Evolutionary conservation across 768 basidiomycete genomes (phyloP), one percentile per base, ranked within the genome.

Genomic region (Pleurotus cornucopiae): DNA sequence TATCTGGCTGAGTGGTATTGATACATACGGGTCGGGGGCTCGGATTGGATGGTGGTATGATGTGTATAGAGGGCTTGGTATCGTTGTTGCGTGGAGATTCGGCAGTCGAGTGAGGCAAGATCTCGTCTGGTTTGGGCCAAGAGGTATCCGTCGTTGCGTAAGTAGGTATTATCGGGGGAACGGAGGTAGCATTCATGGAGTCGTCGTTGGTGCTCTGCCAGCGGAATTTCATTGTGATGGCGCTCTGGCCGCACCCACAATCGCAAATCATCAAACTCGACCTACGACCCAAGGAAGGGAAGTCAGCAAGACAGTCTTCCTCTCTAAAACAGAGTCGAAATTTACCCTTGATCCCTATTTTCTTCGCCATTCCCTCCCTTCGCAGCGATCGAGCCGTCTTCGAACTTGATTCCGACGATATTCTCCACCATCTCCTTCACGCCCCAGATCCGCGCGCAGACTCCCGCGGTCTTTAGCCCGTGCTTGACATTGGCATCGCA

Each of bases 201-300:
- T 9, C 25, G 6, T 6, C 20, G 30, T 18, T 5, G 47, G 18
- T 5, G 6, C 18, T 7, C 13, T 12, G 4, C 47, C 25, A 48
- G 11, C 6, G 7, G 25, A 48, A 48, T 5, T n/a, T n/a, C 2
- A 30, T 18, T 13, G 25, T 18, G 14, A 48, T n/a, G 6, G 25
- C 47, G 47, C 47, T 48, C 47, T 48, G 47, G 20, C 47, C 47
- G 30, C 47, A 48, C 2, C 47, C 47, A 30, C 47, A 48, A 16
- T 48, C 30, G 25, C 47, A 48, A 14, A 26, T 11, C 5, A 23
- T 48, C 47, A 48, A 26, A 7, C 11, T 23, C 12, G 47, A 14
- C 11, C 47, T 48, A 26, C 23, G 25, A 23, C 14, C 18, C 23
- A 26, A 48, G 25, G 11, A 7, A 18, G 12, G 30, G 13, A 12